Percentiles rank a stretch among this genome's conserved stretches.
Evolutionary conservation across 73 alveolate genomes (phyloP).

Genomic region (Tetrahymena malaccensis): DNA sequence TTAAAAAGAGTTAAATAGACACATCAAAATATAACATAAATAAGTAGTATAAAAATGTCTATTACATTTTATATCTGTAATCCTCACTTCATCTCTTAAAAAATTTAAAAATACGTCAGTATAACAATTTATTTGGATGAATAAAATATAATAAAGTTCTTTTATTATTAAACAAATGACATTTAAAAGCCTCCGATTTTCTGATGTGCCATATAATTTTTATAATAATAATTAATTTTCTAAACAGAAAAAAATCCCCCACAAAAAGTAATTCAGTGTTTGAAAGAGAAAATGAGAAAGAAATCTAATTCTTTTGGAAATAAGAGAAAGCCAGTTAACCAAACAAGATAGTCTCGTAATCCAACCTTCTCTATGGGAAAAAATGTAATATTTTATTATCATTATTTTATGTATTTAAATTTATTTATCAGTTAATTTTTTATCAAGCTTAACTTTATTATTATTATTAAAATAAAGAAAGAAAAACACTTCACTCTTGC

Average conservation of each 20-base stretch:
- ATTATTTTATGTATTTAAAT: too few species aligned
- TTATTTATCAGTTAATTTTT: neutral
- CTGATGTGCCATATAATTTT: neutral
- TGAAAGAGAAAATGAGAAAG: neutral
- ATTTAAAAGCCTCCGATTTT: neutral
- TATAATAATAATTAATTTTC: neutral
- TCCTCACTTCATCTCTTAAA: too few species aligned
- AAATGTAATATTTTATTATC: neutral
- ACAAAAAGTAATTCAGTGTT: neutral
- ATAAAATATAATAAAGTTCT: neutral
- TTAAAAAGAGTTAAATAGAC: too few species aligned
- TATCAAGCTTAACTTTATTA: neutral
- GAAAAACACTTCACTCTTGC: neutral
- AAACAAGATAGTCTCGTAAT: neutral
- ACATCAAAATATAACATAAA: too few species aligned
- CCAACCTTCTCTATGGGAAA: neutral
- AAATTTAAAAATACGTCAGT: neutral
- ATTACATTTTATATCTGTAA: too few species aligned
- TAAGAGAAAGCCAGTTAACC: neutral
- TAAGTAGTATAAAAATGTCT: too few species aligned
- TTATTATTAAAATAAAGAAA: neutral
- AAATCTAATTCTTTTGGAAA: neutral
- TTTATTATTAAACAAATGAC: neutral
- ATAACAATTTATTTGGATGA: neutral
- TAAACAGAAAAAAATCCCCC: neutral